Base-by-base conservation (phyloP, 2,329 filamentous ascomycete genomes). In the Nothophaeocryptopus gaeumannii region DNA sequence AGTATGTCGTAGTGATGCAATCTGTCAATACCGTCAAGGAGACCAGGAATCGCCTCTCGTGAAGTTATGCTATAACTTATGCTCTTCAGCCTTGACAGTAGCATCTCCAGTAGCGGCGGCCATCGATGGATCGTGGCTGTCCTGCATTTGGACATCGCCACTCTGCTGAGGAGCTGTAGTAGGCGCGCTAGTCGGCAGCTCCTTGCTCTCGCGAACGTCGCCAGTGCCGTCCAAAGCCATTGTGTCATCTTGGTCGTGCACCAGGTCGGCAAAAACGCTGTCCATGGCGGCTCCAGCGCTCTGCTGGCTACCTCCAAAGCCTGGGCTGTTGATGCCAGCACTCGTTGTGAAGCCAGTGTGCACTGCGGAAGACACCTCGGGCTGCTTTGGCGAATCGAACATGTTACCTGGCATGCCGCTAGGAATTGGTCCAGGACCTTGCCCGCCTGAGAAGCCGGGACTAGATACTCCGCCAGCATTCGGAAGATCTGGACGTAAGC, bases 241-340 rank as follows among this genome's bases (percentile, higher is more conserved):
- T 10, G n/a, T 56, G 14, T 66, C 61, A 12, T 64, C 63, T 29
- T 64, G 58, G 34, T 64, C 61, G 37, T 66, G 60, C 9, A 69
- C 65, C 37, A 70, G 58, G 35, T 70, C 67, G 8, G 63, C 64
- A 53, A 70, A 70, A 34, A 68, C 64, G 31, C 58, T 64, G 33
- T 67, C 65, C 45, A 67, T 63, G 41, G 61, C 58, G 15, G 57
- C 60, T 9, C 56, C 58, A 16, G 56, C 59, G 20, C 59, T 63
- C 36, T 62, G 63, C 39, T 66, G 61, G 43, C 59, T 64, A 31
- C 61, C 64, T 8, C 61, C 62, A 39, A 65, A 66, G 16, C 60
- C 59, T 13, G 65, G 64, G 40, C 65, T 66, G 40, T 62, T 58
- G 13, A 66, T 41, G 9, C 63, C 60, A 11, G 57, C 58, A 16